A percentile compares a stretch with the other conserved stretches of the same genome.
phyloP scores from a whole-genome alignment of 495 filamentous ascomycete species.

The Aspergillus mulundensis region DNA sequence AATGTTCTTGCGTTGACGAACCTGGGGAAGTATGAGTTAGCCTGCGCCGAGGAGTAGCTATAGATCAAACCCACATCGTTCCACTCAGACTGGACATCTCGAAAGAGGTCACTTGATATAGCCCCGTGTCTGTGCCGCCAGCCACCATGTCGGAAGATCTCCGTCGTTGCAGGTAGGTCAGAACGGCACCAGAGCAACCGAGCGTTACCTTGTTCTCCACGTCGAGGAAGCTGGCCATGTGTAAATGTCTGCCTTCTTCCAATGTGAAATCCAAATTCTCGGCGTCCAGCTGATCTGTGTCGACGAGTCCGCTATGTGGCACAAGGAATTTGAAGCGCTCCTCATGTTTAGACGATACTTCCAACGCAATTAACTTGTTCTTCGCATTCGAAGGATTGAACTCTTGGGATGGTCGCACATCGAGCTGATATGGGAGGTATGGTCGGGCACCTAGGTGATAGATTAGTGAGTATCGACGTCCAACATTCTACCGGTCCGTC shows the following conservation, averaged over 20 bases:
- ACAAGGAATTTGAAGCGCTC: slow-evolving; percentile 45
- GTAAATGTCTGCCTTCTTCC: slow-evolving; percentile 63
- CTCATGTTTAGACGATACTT: slow-evolving; percentile 35
- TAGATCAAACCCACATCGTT: slow-evolving; percentile 56
- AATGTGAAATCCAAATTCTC: slow-evolving; percentile 48
- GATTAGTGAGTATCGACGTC: background rate
- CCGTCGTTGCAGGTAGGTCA: slow-evolving; percentile 72
- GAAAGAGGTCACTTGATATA: slow-evolving; percentile 59
- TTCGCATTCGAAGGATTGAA: slow-evolving; percentile 71
- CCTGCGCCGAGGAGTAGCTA: background rate
- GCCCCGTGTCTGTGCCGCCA: slow-evolving; percentile 43
- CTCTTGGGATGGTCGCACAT: slow-evolving; percentile 69
- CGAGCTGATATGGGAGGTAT: slow-evolving; percentile 63
- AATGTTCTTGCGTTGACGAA: slow-evolving; percentile 80
- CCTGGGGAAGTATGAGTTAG: slow-evolving; percentile 35
- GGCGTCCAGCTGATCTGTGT: slow-evolving; percentile 39
- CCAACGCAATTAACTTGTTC: slow-evolving; percentile 59
- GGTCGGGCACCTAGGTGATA: slow-evolving; percentile 31
- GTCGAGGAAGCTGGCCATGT: slow-evolving; percentile 70
- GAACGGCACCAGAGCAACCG: slow-evolving; percentile 81
- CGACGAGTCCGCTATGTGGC: slow-evolving; percentile 51
- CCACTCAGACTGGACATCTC: slow-evolving; percentile 75
- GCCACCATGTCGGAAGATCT: slow-evolving; percentile 56
- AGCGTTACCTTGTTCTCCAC: slow-evolving; percentile 70
- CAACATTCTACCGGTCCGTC: background rate